Percentiles rank a stretch among this genome's conserved stretches.
These are phyloP conservation scores for Neocatenulostroma microsporum DNA, from an alignment of 2,329 filamentous ascomycete species.

Conservation along the genomic window DNA sequence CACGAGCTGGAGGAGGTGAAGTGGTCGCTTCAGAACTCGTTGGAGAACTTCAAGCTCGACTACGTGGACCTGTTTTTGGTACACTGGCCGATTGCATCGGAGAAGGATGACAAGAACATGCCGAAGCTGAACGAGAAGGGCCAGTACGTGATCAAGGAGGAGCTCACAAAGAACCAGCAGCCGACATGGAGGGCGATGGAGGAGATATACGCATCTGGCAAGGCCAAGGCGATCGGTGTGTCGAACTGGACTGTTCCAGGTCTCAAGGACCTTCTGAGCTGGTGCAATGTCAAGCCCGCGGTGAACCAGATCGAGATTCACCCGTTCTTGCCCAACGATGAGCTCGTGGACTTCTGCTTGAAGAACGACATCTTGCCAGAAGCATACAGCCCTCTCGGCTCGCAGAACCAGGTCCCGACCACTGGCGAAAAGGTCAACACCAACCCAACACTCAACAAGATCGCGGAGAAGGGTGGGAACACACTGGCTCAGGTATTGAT, in stretches of 20 bases:
- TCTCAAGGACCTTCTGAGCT: slow-evolving; percentile 37
- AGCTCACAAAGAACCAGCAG: slow-evolving; percentile 58
- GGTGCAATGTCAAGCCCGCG: slow-evolving; percentile 35
- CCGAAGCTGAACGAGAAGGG: slow-evolving; percentile 46
- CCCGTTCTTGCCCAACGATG: slow-evolving; percentile 55
- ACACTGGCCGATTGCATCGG: slow-evolving; percentile 43
- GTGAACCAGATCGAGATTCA: slow-evolving; percentile 47
- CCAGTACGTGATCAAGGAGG: slow-evolving; percentile 57
- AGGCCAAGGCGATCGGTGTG: slow-evolving; percentile 47
- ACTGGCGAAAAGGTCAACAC: slow-evolving; percentile 59
- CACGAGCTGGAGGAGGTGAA: slow-evolving; percentile 35
- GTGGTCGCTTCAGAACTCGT: slow-evolving; percentile 28
- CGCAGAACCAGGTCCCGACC: slow-evolving; percentile 60
- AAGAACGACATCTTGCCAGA: slow-evolving; percentile 49
- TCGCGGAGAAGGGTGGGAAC: slow-evolving; percentile 51
- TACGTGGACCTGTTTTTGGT: slow-evolving; percentile 32
- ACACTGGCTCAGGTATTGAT: slow-evolving; percentile 55
- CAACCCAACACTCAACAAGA: slow-evolving; percentile 51
- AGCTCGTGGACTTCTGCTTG: slow-evolving; percentile 51
- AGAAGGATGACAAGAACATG: slow-evolving; percentile 42
- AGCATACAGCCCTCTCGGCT: slow-evolving; percentile 54
- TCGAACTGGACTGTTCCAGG: slow-evolving; percentile 44
- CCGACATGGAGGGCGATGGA: slow-evolving; percentile 59
- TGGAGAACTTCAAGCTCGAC: slow-evolving; percentile 27
- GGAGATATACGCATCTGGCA: slow-evolving; percentile 46